Conservation (phyloP, 257 asterid genomes). For the Nicotiana noctiflora region DNA sequence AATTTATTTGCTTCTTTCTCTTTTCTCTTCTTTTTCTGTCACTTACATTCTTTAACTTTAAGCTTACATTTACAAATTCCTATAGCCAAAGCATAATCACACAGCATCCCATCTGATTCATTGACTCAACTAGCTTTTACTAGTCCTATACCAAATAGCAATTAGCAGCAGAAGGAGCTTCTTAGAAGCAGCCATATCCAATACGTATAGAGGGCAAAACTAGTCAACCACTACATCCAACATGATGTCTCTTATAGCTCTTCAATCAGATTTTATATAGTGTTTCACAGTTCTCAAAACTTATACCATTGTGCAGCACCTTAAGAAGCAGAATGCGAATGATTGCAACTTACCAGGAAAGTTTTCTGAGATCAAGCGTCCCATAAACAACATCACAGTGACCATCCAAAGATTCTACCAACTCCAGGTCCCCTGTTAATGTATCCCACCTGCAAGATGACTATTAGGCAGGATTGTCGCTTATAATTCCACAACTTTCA, state of each 20-base stretch:
- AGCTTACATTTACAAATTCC: neutral
- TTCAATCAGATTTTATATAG: neutral
- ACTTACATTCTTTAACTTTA: neutral
- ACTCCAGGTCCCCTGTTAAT: constrained; percentile 86
- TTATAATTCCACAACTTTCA: constrained; percentile 4
- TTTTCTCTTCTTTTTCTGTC: neutral
- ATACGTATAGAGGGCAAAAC: neutral
- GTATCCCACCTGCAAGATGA: constrained; percentile 87
- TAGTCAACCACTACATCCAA: neutral
- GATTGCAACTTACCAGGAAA: constrained; percentile 52
- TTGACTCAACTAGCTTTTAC: neutral
- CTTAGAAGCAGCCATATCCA: neutral
- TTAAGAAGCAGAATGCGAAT: neutral
- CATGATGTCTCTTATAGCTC: neutral
- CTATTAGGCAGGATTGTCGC: constrained; percentile 22
- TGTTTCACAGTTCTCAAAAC: neutral
- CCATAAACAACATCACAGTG: constrained; percentile 92
- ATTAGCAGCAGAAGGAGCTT: neutral
- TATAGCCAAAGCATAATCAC: neutral
- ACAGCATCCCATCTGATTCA: neutral
- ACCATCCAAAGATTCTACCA: constrained; percentile 71
- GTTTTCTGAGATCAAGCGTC: constrained; percentile 65
- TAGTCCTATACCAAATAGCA: neutral
- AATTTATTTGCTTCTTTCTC: neutral
- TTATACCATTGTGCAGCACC: neutral